These are phyloP conservation scores for Penicillium janthinellum DNA, from an alignment of 2,329 filamentous ascomycete genomes.

Conservation along the genomic window DNA sequence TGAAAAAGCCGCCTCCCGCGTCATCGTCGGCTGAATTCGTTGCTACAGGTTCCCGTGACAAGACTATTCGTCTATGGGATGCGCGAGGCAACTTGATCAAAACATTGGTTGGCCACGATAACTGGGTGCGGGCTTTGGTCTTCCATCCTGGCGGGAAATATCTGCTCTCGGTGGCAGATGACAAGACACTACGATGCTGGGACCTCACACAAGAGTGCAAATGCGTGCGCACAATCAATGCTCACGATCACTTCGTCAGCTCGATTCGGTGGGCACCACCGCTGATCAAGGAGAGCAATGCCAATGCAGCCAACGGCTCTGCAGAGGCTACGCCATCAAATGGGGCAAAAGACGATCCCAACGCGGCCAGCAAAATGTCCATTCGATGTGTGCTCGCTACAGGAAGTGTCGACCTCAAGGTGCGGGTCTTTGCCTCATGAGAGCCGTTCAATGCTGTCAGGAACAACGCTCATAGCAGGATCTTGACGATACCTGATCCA, in stretches of 20 bases:
- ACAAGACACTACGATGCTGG: slow-evolving; percentile 93
- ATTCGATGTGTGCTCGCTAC: slow-evolving; percentile 79
- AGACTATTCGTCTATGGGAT: slow-evolving; percentile 89
- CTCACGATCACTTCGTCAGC: slow-evolving; percentile 81
- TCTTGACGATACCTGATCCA: slow-evolving; percentile 2
- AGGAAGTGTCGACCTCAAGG: slow-evolving; percentile 70
- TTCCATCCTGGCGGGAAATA: slow-evolving; percentile 95
- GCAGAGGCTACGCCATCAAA: slow-evolving; percentile 19
- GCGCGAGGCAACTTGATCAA: slow-evolving; percentile 80
- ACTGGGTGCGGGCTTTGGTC: slow-evolving; percentile 83
- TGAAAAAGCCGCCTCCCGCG: slow-evolving; percentile 77
- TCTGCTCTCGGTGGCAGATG: slow-evolving; percentile 80
- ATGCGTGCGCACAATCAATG: slow-evolving; percentile 77
- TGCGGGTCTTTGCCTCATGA: slow-evolving; percentile 51
- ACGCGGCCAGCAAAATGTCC: slow-evolving; percentile 54
- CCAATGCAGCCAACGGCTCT: slow-evolving; percentile 22
- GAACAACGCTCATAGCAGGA: slow-evolving; percentile 4
- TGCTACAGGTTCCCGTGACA: slow-evolving; percentile 86
- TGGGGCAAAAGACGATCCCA: slow-evolving; percentile 34
- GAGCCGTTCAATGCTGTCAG: background rate
- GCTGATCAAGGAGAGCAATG: slow-evolving; percentile 25
- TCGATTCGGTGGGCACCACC: slow-evolving; percentile 79
- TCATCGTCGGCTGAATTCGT: slow-evolving; percentile 82
- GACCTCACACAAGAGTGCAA: slow-evolving; percentile 88
- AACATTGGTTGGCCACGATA: slow-evolving; percentile 84